Evolutionary conservation across 2,329 filamentous ascomycete genomes (phyloP), one percentile per base, ranked within the genome.

Genomic region (Thermoascus crustaceus): DNA sequence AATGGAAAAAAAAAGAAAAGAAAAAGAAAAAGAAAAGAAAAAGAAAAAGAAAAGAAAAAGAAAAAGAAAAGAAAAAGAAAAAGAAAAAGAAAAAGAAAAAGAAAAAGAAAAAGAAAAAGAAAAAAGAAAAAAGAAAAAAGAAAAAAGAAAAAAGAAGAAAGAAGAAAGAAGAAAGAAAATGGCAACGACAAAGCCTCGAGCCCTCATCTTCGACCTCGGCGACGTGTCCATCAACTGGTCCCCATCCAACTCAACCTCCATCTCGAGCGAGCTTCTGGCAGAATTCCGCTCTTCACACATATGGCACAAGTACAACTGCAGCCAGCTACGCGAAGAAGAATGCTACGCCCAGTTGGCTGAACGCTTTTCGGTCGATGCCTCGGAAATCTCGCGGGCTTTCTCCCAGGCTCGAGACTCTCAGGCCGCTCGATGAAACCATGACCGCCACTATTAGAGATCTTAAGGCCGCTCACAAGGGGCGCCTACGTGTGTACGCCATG

Each of bases 141-240:
- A 16, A 32, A 31, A 41, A 30, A 33, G 16, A 32, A 30, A 39
- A 38, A 14, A 20, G 34, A 29, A 34, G 39, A 27, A 18, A 14
- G 34, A 33, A 36, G 23, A 40, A 42, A 22, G 22, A 16, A 19
- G 32, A 35, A 39, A 40, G 21, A 18, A 23, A 40, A 29, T 30
- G 37, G 21, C 23, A 13, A 29, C 31, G 13, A 32, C 18, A 33
- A 29, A 17, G 18, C 26, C 16, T 29, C 26, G 18, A 16, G 11
- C 26, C 26, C 18, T 29, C 13, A 29, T 29, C 14, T 16, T 29
- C 6, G 25, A 29, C 17, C 10, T 29, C 10, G 25, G 11, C 7
- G 25, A 17, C 5, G 13, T 16, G 4, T 5, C 17, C 10, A 8
- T 29, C 11, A 16, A 29, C 1, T 16, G 25, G 25, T 29, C 25